Evolutionary conservation across 495 filamentous ascomycete genomes (phyloP).

Genomic region (Jackrogersella multiformis): DNA sequence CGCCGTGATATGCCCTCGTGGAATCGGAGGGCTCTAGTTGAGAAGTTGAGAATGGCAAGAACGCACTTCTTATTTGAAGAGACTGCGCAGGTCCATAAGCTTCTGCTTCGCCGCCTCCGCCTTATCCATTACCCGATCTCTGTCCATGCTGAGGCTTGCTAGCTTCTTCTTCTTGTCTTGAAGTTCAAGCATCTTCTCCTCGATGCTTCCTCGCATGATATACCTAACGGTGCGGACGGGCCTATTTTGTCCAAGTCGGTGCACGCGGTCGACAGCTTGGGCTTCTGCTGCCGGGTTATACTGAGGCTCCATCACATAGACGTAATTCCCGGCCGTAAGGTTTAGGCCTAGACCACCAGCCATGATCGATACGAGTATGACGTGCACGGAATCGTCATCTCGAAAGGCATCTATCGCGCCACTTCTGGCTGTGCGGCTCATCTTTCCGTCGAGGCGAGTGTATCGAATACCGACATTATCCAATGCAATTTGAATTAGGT

Average conservation of each 20-base stretch:
- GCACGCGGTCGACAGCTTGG: constrained; percentile 93
- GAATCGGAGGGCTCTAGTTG: background rate
- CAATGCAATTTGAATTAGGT: constrained; percentile 89
- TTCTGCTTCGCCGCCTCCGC: constrained; percentile 77
- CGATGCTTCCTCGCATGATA: constrained; percentile 89
- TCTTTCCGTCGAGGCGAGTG: constrained; percentile 88
- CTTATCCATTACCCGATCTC: constrained; percentile 69
- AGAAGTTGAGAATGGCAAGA: background rate
- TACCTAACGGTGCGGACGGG: constrained; percentile 82
- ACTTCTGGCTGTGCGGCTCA: constrained; percentile 75
- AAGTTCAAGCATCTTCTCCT: constrained; percentile 90
- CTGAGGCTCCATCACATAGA: constrained; percentile 97
- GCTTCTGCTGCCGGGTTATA: constrained; percentile 96
- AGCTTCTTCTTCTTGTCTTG: constrained; percentile 91
- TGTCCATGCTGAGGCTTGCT: constrained; percentile 81
- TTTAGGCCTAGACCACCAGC: constrained; percentile 95
- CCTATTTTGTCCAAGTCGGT: constrained; percentile 89
- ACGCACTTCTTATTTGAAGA: constrained; percentile 73
- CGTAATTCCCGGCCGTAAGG: constrained; percentile 81
- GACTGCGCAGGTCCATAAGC: constrained; percentile 79
- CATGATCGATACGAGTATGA: constrained; percentile 90
- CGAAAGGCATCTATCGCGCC: constrained; percentile 79
- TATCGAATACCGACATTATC: constrained; percentile 70
- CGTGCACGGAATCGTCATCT: constrained; percentile 72
- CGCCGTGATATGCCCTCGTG: background rate